Evolutionary conservation across 495 filamentous ascomycete genomes (phyloP).

Genomic region (Penicillium goetzii): DNA sequence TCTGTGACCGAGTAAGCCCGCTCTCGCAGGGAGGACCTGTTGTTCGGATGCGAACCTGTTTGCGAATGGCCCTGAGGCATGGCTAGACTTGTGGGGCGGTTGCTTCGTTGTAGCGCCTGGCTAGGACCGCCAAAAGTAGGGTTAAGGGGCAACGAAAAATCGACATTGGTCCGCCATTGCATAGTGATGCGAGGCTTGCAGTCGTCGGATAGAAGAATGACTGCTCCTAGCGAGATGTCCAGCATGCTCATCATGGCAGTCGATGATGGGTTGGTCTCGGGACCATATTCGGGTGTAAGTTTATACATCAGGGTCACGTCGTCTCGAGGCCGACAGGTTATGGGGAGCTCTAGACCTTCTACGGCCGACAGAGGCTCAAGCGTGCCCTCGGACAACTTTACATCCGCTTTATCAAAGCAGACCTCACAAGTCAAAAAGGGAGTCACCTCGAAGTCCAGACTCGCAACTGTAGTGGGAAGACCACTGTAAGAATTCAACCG

Average conservation of each 20-base stretch:
- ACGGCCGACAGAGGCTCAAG: conserved; percentile 68
- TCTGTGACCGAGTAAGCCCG: conserved; percentile 55
- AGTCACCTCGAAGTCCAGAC: conserved; percentile 86
- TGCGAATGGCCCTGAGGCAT: conserved; percentile 31
- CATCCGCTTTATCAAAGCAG: conserved; percentile 65
- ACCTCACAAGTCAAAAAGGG: conserved; percentile 78
- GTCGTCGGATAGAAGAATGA: conserved; percentile 61
- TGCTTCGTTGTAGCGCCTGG: conserved; percentile 53
- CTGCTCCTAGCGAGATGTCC: conserved; percentile 68
- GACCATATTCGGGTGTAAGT: conserved; percentile 66
- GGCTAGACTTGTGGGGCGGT: conserved; percentile 58
- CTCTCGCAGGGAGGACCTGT: conserved; percentile 59
- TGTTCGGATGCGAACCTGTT: conserved; percentile 37
- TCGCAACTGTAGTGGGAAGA: conserved; percentile 73
- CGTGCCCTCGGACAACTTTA: conserved; percentile 66
- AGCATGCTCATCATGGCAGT: conserved; percentile 55
- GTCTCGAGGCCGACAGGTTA: conserved; percentile 76
- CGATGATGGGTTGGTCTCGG: conserved; percentile 50
- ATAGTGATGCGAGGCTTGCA: conserved; percentile 77
- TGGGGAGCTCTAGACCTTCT: conserved; percentile 62
- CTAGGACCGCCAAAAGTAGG: conserved; percentile 66
- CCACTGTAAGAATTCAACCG: conserved; percentile 66
- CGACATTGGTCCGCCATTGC: conserved; percentile 79
- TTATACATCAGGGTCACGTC: conserved; percentile 85
- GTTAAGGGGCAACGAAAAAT: conserved; percentile 74